phyloP scores from a whole-genome alignment of 768 basidiomycete genomes.

The Mycena floridula region DNA sequence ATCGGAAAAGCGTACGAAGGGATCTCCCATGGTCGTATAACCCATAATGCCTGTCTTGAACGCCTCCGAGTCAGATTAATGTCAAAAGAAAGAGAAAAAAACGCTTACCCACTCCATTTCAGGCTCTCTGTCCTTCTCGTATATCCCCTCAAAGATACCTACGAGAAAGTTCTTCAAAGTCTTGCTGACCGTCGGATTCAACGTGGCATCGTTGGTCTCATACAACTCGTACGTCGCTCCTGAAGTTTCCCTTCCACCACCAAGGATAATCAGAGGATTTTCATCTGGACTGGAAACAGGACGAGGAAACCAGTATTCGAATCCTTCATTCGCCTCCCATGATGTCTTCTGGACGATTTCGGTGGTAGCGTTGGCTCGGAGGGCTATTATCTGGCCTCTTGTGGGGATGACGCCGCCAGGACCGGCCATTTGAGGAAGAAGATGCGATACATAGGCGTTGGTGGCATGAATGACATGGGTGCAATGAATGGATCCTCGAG shows the following conservation, averaged over 20 bases:
- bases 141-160: slow-evolving; percentile 46
- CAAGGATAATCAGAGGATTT: slow-evolving; percentile 61
- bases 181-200: slow-evolving; percentile 41
- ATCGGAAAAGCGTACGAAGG: slow-evolving; percentile 46
- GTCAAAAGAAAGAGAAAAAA: not conserved
- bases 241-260: slow-evolving; percentile 53
- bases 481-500: slow-evolving; percentile 39
- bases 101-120: slow-evolving; percentile 65
- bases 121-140: slow-evolving; percentile 39
- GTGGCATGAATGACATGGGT: slow-evolving; percentile 56
- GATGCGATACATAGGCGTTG: slow-evolving; percentile 54
- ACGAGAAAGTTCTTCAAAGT: slow-evolving; percentile 58
- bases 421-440: slow-evolving; percentile 46
- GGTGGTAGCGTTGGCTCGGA: slow-evolving; percentile 29
- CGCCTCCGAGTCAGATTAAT: too few species aligned
- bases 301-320: slow-evolving; percentile 83
- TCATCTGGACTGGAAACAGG: slow-evolving; percentile 28
- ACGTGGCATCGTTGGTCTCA: slow-evolving; percentile 48
- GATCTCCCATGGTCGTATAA: slow-evolving; percentile 53
- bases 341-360: slow-evolving; percentile 34
- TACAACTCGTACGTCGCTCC: slow-evolving; percentile 43
- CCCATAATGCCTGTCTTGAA: slow-evolving; percentile 89
- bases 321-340: slow-evolving; percentile 47
- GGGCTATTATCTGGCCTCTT: slow-evolving; percentile 47
- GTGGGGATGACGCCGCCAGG: slow-evolving; percentile 39